These are phyloP conservation scores for Candida mesenterica DNA, from an alignment of 1,139 yeast species.

Conservation along the genomic window DNA sequence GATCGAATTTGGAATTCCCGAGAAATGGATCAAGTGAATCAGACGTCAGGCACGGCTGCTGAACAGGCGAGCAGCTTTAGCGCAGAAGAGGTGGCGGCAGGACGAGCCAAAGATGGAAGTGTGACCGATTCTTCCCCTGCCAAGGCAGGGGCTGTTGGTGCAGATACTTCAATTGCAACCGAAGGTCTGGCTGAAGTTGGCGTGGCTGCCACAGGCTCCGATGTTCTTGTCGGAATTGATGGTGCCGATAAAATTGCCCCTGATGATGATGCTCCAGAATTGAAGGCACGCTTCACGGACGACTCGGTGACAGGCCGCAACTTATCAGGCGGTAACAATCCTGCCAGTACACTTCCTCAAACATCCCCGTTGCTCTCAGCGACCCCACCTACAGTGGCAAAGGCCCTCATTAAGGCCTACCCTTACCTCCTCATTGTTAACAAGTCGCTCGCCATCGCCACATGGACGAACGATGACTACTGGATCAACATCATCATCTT, in stretches of 20 bases:
- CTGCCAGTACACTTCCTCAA: conserved; percentile 32
- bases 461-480: conserved; percentile 89
- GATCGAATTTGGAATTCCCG: too few relatives aligned
- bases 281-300: conserved; percentile 15
- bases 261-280: conserved; percentile 13
- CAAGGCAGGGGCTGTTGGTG: not conserved
- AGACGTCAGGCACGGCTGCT: not conserved
- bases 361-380: conserved; percentile 68
- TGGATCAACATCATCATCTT: conserved; percentile 73
- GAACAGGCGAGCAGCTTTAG: not conserved
- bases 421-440: conserved; percentile 78
- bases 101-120: not conserved
- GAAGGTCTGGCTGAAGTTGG: too few relatives aligned
- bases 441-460: conserved; percentile 64
- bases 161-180: not conserved
- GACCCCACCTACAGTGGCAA: conserved; percentile 90
- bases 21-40: conserved; percentile 1
- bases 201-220: too few relatives aligned
- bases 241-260: too few relatives aligned
- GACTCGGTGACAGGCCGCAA: too few relatives aligned
- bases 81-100: too few relatives aligned
- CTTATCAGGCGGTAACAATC: conserved; percentile 4
- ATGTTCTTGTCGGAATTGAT: too few relatives aligned
- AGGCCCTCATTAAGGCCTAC: conserved; percentile 76
- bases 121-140: not conserved